Evolutionary conservation across 1,284 basidiomycete species (phyloP).

Genomic region (Cryptococcus sp.): DNA sequence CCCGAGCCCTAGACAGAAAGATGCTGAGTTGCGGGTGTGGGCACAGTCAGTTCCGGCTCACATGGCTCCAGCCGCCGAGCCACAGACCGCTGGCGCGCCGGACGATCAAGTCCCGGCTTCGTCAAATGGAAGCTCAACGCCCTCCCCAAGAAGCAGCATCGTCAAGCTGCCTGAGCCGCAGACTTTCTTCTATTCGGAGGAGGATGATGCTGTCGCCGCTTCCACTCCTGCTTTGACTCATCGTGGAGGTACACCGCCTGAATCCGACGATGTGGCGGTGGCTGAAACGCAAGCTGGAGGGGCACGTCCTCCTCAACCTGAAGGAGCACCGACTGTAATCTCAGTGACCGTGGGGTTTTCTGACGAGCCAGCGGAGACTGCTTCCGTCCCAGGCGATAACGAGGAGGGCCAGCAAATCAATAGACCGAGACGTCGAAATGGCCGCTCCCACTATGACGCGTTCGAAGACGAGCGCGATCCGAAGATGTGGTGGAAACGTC

Average conservation of each 20-base stretch:
- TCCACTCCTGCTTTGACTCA: constrained; percentile 7
- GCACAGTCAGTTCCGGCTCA: too few species aligned
- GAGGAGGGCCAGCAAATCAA: neutral
- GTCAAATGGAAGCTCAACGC: too few species aligned
- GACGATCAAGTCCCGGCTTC: too few species aligned
- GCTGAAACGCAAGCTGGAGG: neutral
- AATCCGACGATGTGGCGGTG: neutral
- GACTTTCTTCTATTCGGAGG: constrained; percentile 17
- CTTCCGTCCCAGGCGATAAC: neutral
- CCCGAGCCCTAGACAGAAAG: too few species aligned
- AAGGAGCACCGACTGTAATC: constrained; percentile 3
- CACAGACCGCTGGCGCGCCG: too few species aligned
- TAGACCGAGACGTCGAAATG: neutral
- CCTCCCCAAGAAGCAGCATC: too few species aligned
- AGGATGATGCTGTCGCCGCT: constrained; percentile 2
- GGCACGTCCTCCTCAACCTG: neutral
- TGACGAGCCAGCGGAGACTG: neutral
- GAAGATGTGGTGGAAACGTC: constrained; percentile 27
- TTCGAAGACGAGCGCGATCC: neutral
- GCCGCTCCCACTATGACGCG: too few species aligned
- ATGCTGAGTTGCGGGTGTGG: too few species aligned
- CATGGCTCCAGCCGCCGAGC: too few species aligned
- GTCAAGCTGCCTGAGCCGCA: neutral
- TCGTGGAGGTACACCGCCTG: neutral
- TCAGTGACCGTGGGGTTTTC: neutral